phyloP scores from a whole-genome alignment of 1,139 yeast species.

The Pichia sp. region DNA sequence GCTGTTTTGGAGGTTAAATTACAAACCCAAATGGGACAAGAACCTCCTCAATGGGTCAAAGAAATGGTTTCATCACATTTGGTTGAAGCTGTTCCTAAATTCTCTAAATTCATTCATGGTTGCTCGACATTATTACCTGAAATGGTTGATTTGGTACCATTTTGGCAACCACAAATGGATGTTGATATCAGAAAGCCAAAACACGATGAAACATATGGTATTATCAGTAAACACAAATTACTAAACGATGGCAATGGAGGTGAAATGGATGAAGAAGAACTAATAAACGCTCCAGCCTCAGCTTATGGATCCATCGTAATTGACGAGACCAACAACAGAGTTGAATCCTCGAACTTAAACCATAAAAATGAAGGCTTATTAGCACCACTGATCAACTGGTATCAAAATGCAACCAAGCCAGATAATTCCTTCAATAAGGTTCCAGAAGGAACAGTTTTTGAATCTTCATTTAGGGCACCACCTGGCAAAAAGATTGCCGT shows the following conservation, averaged over 20 bases:
- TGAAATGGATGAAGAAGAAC: slow-evolving; percentile 39
- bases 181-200: slow-evolving; percentile 90
- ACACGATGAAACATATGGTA: slow-evolving; percentile 56
- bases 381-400: slow-evolving; percentile 12
- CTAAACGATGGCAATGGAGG: slow-evolving; percentile 21
- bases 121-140: slow-evolving; percentile 84
- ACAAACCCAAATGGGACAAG: slow-evolving; percentile 97
- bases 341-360: slow-evolving; percentile 13
- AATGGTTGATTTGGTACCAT: slow-evolving; percentile 75
- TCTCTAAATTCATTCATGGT: slow-evolving; percentile 95
- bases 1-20: slow-evolving; percentile 95
- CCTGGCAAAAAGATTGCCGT: slow-evolving; percentile 68
- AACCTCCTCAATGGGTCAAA: slow-evolving; percentile 96
- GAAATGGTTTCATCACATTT: slow-evolving; percentile 85
- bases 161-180: slow-evolving; percentile 98
- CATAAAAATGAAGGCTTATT: slow-evolving; percentile 9
- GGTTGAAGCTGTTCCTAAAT: slow-evolving; percentile 97
- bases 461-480: slow-evolving; percentile 57
- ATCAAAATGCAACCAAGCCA: slow-evolving; percentile 16
- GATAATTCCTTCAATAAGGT: slow-evolving; percentile 56
- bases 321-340: slow-evolving; percentile 21
- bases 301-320: slow-evolving; percentile 31
- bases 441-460: slow-evolving; percentile 76
- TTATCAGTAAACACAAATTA: slow-evolving; percentile 25
- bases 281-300: slow-evolving; percentile 16